Conservation (phyloP, 1,284 basidiomycete genomes). For the Apiotrichum veenhuisii region DNA sequence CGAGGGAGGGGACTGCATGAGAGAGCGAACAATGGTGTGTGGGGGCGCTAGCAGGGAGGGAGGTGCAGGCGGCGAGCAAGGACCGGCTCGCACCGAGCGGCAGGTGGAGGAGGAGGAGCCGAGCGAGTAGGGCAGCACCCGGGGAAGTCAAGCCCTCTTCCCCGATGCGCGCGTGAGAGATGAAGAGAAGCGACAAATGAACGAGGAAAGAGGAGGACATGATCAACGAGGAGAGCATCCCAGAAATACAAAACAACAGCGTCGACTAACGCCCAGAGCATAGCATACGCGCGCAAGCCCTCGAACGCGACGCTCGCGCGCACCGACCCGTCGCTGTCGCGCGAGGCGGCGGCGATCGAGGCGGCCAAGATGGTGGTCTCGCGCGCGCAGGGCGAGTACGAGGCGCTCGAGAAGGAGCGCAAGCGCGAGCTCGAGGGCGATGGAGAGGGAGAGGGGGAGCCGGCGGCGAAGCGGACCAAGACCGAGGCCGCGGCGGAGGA, state of each 20-base stretch:
- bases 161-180: too few species aligned
- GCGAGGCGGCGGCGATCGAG: conserved; percentile 54
- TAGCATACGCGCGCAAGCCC: conserved; percentile 79
- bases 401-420: conserved; percentile 58
- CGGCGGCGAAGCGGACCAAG: conserved; percentile 35
- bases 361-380: conserved; percentile 49
- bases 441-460: conserved; percentile 19
- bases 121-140: too few species aligned
- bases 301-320: conserved; percentile 69
- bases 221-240: too few species aligned
- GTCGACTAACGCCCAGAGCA: conserved; percentile 41
- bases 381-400: conserved; percentile 52
- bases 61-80: too few species aligned
- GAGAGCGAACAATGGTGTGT: too few species aligned
- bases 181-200: too few species aligned
- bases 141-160: too few species aligned
- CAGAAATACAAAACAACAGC: too few species aligned
- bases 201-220: too few species aligned
- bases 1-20: neutral
- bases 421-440: conserved; percentile 59
- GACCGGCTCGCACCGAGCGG: too few species aligned
- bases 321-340: conserved; percentile 57
- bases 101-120: too few species aligned
- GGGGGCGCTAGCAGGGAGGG: too few species aligned
- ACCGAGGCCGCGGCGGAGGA: conserved; percentile 27